Base-by-base conservation (phyloP, 176 grass and related monocot species). In the Rhynchospora tenuis region DNA sequence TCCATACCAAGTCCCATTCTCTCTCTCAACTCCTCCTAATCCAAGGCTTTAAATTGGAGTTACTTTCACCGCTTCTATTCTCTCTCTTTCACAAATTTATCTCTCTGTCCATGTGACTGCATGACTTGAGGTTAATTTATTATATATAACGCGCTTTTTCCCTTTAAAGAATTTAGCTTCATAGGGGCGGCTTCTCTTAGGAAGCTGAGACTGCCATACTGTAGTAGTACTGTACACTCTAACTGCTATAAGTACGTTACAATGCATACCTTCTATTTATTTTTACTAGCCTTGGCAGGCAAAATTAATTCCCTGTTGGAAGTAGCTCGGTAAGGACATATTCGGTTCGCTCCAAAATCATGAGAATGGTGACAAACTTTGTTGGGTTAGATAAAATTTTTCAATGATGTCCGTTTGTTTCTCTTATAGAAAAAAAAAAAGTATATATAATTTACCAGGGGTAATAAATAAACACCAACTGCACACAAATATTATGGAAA, bases 1-100 rank as follows among this genome's bases (percentile, higher is more conserved):
- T 86, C 89, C 89, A 87, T 90, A 68, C 86, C 81, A 65, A 70
- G 68, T 83, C 81, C 86, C 84, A 86, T 80, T 84, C 89, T 81
- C 84, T 75, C 23, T 55, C 72, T 75, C 72, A 75, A 75, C 81
- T 78, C 84, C 84, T 89, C 26, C 54, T 88, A 86, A 80, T 84
- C 67, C 67, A 88, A 64, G 84, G 75, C 84, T 13, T 78, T 66
- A 64, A 47, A 68, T 80, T 68, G 81, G 43, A 64, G 80, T 84
- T 63, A 20, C 72, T 80, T 73, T 86, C 84, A 90, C 70, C 46
- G 59, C 65, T 55, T 48, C n/a, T 23, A 16, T 22, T 81, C 59
- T 54, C 82, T 54, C 43, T 23, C 42, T 31, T 59, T 73, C 68
- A 51, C 83, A 84, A 89, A 82, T 73, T 85, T 76, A 70, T 64